Conservation (phyloP, 257 asterid genomes). For the Perilla frutescens region DNA sequence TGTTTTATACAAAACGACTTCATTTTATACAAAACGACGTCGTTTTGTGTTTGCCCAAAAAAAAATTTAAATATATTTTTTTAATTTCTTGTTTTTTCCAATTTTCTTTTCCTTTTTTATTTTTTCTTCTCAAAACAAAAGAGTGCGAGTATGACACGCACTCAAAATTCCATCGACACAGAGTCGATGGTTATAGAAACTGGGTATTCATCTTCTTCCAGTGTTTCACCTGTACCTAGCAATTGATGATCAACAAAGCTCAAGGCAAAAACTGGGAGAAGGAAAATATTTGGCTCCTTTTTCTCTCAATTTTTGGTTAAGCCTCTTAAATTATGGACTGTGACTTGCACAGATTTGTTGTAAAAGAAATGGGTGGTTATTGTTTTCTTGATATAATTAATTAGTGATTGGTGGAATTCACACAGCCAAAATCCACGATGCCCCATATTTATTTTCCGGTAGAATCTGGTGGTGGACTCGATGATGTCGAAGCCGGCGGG, state of each 20-base stretch:
- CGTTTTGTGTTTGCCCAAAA: too few species aligned
- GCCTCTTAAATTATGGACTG: background rate
- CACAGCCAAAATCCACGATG: background rate
- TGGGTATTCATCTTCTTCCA: constrained; percentile 37
- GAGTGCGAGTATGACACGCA: constrained; percentile 28
- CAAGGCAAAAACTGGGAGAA: constrained; percentile 1
- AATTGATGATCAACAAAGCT: constrained; percentile 26
- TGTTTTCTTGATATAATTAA: background rate
- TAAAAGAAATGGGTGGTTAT: background rate
- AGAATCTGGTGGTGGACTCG: constrained; percentile 49
- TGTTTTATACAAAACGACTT: too few species aligned
- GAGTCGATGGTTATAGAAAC: constrained; percentile 39
- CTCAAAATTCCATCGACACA: constrained; percentile 32
- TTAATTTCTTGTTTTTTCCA: too few species aligned
- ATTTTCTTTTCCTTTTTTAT: too few species aligned
- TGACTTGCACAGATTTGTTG: background rate
- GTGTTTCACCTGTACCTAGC: constrained; percentile 38
- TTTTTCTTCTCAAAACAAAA: constrained; percentile 62
- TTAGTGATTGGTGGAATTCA: background rate
- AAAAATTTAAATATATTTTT: too few species aligned
- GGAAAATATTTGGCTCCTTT: constrained; percentile 3
- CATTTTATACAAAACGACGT: too few species aligned
- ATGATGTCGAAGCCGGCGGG: constrained; percentile 61
- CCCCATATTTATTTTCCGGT: constrained; percentile 54
- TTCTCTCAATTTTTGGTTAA: background rate